These are phyloP conservation scores for Fusarium floridanum DNA, from an alignment of 2,329 filamentous ascomycete species.

Conservation along the genomic window DNA sequence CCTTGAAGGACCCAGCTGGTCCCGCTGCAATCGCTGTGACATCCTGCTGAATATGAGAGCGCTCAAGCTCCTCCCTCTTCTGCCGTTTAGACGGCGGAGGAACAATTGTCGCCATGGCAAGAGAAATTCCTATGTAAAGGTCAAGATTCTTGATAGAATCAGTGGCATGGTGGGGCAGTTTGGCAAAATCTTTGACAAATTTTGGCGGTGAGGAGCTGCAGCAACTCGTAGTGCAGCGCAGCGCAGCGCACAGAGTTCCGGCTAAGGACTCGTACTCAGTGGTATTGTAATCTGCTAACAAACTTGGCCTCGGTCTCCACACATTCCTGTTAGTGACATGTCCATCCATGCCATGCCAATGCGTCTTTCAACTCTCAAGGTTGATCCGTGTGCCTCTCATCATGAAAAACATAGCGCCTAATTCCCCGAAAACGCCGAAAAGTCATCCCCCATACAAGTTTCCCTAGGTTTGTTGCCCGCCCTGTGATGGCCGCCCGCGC, in stretches of 20 bases:
- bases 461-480: slow-evolving; percentile 32
- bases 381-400: slow-evolving; percentile 16
- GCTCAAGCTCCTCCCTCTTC: slow-evolving; percentile 79
- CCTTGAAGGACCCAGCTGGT: slow-evolving; percentile 81
- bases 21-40: slow-evolving; percentile 73
- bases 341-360: neutral
- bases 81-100: slow-evolving; percentile 93
- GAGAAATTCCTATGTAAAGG: slow-evolving; percentile 5
- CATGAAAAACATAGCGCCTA: slow-evolving; percentile 27
- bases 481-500: slow-evolving; percentile 44
- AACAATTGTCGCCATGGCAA: slow-evolving; percentile 79
- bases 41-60: slow-evolving; percentile 80
- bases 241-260: neutral
- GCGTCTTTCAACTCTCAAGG: slow-evolving; percentile 7
- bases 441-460: neutral
- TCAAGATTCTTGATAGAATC: slow-evolving; percentile 2
- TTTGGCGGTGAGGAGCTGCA: slow-evolving; percentile 49
- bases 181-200: slow-evolving; percentile 48
- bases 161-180: slow-evolving; percentile 45
- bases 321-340: slow-evolving; percentile 30
- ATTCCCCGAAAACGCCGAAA: slow-evolving; percentile 27
- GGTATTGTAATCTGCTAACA: slow-evolving; percentile 33
- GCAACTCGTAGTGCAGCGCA: slow-evolving; percentile 4
- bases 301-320: slow-evolving; percentile 22
- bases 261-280: neutral